These are phyloP conservation scores for Dictyostelium purpureum DNA, from an alignment of 78 protist genomes.

Conservation along the genomic window DNA sequence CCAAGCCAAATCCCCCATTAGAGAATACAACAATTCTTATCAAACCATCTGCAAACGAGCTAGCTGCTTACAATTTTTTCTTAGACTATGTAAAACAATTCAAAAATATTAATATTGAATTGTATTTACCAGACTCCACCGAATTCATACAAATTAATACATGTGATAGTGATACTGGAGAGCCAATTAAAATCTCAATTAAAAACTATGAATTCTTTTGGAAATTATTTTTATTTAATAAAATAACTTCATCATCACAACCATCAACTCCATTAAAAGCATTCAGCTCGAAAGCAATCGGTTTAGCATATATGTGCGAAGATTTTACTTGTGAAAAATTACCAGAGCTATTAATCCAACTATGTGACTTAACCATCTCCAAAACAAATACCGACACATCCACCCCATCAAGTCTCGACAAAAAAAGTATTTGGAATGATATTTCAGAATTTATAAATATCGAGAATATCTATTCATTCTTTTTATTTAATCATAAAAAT, in stretches of 20 bases:
- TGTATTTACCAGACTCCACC: not conserved
- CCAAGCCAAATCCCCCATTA: constrained; percentile 61
- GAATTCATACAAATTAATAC: not conserved
- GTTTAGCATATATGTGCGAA: constrained; percentile 48
- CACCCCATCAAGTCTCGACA: not conserved
- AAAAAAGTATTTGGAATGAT: constrained; percentile 17
- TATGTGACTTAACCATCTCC: constrained; percentile 47
- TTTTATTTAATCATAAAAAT: not conserved
- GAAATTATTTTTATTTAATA: constrained; percentile 32
- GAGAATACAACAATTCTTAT: constrained; percentile 46
- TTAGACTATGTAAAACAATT: constrained; percentile 5
- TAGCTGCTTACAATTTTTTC: not conserved
- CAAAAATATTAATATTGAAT: not conserved
- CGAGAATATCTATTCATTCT: not conserved
- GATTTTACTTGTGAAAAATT: constrained; percentile 38
- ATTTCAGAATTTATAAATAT: constrained; percentile 1
- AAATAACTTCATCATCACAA: not conserved
- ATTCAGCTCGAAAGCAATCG: constrained; percentile 37
- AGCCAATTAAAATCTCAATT: constrained; percentile 1
- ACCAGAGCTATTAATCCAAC: not conserved
- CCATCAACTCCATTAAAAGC: constrained; percentile 1
- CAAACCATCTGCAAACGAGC: constrained; percentile 3
- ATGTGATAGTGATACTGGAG: not conserved
- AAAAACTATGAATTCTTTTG: constrained; percentile 53
- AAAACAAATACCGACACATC: not conserved